Evolutionary conservation across 2,329 filamentous ascomycete species (phyloP).

Genomic region (Claviceps paspali): DNA sequence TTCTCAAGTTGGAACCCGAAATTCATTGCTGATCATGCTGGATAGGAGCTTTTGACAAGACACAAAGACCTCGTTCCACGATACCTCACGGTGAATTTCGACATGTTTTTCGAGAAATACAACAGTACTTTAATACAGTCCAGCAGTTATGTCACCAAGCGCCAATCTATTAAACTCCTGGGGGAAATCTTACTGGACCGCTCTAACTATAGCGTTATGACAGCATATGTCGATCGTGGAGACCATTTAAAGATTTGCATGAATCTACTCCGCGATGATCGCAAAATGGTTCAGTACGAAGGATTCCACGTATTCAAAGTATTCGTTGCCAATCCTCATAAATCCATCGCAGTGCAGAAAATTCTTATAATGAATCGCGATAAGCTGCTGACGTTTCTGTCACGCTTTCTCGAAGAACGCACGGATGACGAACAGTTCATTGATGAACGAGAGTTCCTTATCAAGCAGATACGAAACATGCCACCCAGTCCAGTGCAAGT

Average conservation of each 20-base stretch:
- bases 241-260: conserved; percentile 97
- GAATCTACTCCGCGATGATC: conserved; percentile 88
- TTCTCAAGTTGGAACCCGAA: not conserved
- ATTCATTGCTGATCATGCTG: not conserved
- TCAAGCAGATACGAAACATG: conserved; percentile 77
- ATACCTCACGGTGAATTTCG: conserved; percentile 81
- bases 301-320: conserved; percentile 99
- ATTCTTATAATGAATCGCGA: conserved; percentile 95
- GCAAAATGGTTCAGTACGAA: conserved; percentile 99
- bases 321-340: conserved; percentile 96
- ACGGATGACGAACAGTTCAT: conserved; percentile 98
- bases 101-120: conserved; percentile 83
- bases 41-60: conserved; percentile 77
- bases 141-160: conserved; percentile 92
- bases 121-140: conserved; percentile 79
- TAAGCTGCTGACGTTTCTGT: conserved; percentile 74
- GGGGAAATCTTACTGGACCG: conserved; percentile 89
- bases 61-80: conserved; percentile 84
- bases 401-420: conserved; percentile 82
- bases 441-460: conserved; percentile 92
- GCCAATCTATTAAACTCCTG: conserved; percentile 92
- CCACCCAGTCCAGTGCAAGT: conserved; percentile 40
- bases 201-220: conserved; percentile 97
- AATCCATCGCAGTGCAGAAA: conserved; percentile 88
- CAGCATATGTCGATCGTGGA: conserved; percentile 83